Evolutionary conservation across 176 grass and related monocot genomes (phyloP), one percentile per base, ranked within the genome.

Genomic region (Guadua angustifolia): DNA sequence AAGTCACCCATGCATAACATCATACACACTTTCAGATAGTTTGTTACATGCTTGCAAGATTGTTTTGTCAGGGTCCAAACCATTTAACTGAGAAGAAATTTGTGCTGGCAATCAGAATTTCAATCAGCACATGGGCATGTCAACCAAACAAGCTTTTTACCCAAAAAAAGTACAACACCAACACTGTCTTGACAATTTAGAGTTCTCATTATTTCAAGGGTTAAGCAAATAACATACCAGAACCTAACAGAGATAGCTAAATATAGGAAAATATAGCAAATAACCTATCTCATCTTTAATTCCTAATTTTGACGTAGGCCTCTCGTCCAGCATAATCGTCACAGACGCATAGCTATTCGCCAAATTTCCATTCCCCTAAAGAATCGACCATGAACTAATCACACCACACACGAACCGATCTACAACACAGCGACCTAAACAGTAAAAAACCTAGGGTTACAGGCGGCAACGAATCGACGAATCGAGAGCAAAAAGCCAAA

Each of bases 331-430:
- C 32, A 29, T 21, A 79, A 42, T 1, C 15, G 0, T 53, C n/a
- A 42, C 21, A 50, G 1, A 43, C 21, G 10, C 15, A 42, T 2
- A 38, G 0, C 26, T 47, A 66, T 39, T 71, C 0, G 8, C 3
- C 42, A 15, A 50, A 45, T 35, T 69, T 5, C 9, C 14, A 33
- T 33, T 15, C n/a, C 4, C 25, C 38, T 3, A 15, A 7, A 36
- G 3, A 4, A 42, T 18, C 19, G 6, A 13, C 2, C 0, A 71
- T 29, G 2, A 35, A 25, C 2, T 0, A 11, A 42, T 15, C 16
- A n/a, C 57, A n/a, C 57, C 21, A 33, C 29, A 17, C 73, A 78
- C 7, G 38, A 53, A 49, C 17, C 19, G 26, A 90, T 73, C 56
- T 56, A 73, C 11, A 61, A 3, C 14, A 50, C 10, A 25, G 1